Conservation (phyloP, 140 eudicot genomes). For the Anethum foeniculum region DNA sequence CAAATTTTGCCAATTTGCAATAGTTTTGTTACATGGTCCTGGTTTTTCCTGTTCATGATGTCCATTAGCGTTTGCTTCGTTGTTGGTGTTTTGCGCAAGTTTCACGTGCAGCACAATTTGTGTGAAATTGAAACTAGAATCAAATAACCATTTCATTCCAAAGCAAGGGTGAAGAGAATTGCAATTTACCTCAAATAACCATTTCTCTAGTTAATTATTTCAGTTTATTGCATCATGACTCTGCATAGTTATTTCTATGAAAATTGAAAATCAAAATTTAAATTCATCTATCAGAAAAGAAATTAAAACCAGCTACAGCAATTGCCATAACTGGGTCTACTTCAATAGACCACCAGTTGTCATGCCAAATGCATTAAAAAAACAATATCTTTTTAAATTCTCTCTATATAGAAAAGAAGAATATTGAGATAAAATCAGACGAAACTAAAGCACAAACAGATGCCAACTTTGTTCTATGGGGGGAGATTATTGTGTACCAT, state of each 20-base stretch:
- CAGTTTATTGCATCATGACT: neutral
- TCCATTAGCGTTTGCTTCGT: no score
- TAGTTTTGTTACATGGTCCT: no score
- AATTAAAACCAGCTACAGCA: neutral
- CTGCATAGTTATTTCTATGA: neutral
- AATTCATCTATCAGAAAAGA: neutral
- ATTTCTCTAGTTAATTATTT: no score
- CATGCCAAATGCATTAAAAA: constrained; percentile 23
- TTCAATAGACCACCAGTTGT: constrained; percentile 12
- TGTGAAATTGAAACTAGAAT: no score
- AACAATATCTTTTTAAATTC: constrained; percentile 35
- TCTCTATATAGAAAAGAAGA: constrained; percentile 23
- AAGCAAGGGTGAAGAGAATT: no score
- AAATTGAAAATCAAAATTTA: neutral
- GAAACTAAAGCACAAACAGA: constrained; percentile 17
- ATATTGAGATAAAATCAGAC: constrained; percentile 21
- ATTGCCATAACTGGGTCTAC: neutral
- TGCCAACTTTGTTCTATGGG: constrained; percentile 24
- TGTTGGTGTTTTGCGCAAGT: no score
- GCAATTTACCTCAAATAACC: no score
- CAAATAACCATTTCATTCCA: no score
- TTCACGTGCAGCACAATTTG: no score
- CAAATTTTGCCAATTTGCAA: no score
- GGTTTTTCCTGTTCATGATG: no score
- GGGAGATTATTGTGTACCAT: constrained; percentile 20